Evolutionary conservation across 1,284 basidiomycete species (phyloP), one percentile per base, ranked within the genome.

Genomic region (Microbotryomycetes sp.): DNA sequence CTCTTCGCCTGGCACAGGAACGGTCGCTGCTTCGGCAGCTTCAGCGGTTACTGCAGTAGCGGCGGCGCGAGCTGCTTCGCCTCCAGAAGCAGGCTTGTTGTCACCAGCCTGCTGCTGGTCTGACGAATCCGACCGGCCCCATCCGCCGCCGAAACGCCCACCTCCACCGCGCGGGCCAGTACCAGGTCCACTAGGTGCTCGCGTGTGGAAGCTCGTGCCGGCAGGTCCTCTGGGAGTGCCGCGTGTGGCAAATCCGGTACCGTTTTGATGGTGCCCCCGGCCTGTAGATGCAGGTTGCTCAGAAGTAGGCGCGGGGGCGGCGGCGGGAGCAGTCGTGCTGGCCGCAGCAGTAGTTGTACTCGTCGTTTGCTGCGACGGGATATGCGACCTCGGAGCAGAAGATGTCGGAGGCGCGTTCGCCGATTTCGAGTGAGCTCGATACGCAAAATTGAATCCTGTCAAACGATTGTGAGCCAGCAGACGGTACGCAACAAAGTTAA

Each of bases 401-500:
- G 63, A 15, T 46, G 55, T 41, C 11, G 4, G 60, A 31, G 3
- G 82, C 84, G 59, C 87, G 83, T 60, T 41, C 18, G 35, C 9
- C 9, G 35, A 41, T 41, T 41, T 41, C 18, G 35, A 9, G 11
- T 9, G 9, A 18, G 35, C 35, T 11, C 91, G 85, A 74, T 92
- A 93, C 0, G 91, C 88, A 73, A 93, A 98, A 78, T 97, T 97
- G 80, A 97, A 92, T 31, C 92, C 90, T 92, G 67, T 3, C 1
- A 2, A n/a, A 23, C 45, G 29, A 60, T 45, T 65, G 55, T 27
- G 31, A 47, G 11, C n/a, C 28, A 45, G 46, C 45, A 29, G 18
- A 16, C 27, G 21, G 30, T 46, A 52, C 29, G 30, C 29, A 18
- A 29, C 4, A 18, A 56, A 16, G 18, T 18, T 41, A 21, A 27